Base-by-base conservation (phyloP, 176 grass and related monocot genomes). In the Hsuehochloa calcarea region DNA sequence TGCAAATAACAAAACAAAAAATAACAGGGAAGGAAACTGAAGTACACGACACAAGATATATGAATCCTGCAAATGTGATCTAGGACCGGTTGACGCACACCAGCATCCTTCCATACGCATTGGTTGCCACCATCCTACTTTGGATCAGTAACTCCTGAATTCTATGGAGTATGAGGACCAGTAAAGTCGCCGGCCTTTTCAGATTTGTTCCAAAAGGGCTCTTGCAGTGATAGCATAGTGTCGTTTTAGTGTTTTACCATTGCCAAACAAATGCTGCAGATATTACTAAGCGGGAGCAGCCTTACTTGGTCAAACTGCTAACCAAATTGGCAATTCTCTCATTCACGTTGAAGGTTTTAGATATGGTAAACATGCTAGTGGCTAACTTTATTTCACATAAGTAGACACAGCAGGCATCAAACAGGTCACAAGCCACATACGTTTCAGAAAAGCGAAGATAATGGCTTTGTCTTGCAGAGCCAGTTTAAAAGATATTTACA, bases 401-500 rank as follows among this genome's bases (percentile, higher is more conserved):
- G 47, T 73, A 69, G 39, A 79, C 61, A 49, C 46, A 70, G 45
- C 22, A 49, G 22, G 73, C 56, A 66, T 61, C 71, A 77, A 84
- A 79, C 80, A 55, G 41, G 62, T 80, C 87, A 90, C 85, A 87
- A 84, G 63, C 84, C 74, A 87, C 8, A 12, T 23, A 76, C 29
- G 71, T 81, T 74, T 90, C 5, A 87, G 51, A 76, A 74, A 86
- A 82, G 68, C 14, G 0, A 87, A 68, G 75, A 54, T 27, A 84
- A 70, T 65, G 69, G 50, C 63, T 50, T 70, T 75, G 62, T 87
- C 74, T 87, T 84, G 61, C 25, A 3, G 51, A 6, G 49, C 45
- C 23, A 31, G 69, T 62, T 74, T 59, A 58, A 72, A 85, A 35
- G 27, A 62, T 91, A 91, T 87, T 82, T 91, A 91, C 89, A 91